A percentile compares a stretch with the other conserved stretches of the same genome.
Conservation (phyloP, 2,329 filamentous ascomycete genomes). For the Talaromyces amestolkiae region DNA sequence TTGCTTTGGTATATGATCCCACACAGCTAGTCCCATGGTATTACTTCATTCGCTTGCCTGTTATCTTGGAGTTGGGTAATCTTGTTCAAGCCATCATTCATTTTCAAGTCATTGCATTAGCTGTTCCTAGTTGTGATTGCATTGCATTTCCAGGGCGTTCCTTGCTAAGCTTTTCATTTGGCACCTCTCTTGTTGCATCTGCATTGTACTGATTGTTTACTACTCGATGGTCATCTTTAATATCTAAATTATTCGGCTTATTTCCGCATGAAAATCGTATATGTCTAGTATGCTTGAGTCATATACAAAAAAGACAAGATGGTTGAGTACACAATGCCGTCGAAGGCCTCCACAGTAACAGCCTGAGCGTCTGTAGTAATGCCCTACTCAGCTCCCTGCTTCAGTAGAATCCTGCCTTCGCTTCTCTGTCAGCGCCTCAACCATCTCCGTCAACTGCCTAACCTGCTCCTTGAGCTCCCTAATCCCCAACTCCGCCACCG, state of each 20-base stretch:
- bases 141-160: slow-evolving; percentile 10
- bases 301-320: background rate
- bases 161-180: background rate
- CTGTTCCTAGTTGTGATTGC: background rate
- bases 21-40: background rate
- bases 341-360: background rate
- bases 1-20: background rate
- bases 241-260: background rate
- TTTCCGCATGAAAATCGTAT: background rate
- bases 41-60: background rate
- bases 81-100: background rate
- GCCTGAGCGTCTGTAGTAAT: background rate
- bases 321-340: background rate
- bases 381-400: background rate
- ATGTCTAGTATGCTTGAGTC: background rate
- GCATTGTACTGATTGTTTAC: background rate
- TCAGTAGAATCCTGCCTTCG: background rate
- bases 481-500: slow-evolving; percentile 69
- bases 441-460: slow-evolving; percentile 61
- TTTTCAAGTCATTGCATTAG: background rate
- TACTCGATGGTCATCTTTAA: background rate
- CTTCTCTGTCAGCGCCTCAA: slow-evolving; percentile 55
- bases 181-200: background rate
- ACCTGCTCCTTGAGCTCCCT: slow-evolving; percentile 50
- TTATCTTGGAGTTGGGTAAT: background rate